Base-by-base conservation (phyloP, 2,329 filamentous ascomycete species). In the Cladobotryum mycophilum region DNA sequence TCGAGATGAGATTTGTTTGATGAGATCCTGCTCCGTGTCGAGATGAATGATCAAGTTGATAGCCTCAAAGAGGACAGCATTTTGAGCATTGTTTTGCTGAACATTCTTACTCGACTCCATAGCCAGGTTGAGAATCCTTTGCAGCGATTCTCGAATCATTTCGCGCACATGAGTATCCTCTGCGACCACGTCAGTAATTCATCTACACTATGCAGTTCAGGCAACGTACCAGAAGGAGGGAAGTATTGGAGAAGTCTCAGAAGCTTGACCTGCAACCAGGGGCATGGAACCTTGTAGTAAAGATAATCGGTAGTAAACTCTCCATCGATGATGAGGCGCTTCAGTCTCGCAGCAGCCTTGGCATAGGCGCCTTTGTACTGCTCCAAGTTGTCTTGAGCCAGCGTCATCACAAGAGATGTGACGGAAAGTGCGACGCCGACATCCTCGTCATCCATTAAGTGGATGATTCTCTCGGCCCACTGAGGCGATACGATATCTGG, bases 261-360 rank as follows among this genome's bases (percentile, higher is more conserved):
- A 15, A 99, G 78, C 72, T 99, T 99, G 63, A 97, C 88, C 70
- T 97, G 91, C 52, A 99, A 84, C 93, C 93, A 99, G 3, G 93
- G 93, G 65, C 93, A 99, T 1, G 93, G 93, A n/a, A 99, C 93
- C 64, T 96, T 96, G 76, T 99, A 99, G 74, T 99, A 99, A 22
- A 96, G 81, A 66, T 99, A 99, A 66, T 97, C 93, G 50, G 83
- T 80, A 1, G 89, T 82, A 62, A 89, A 93, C 60, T 99, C 92
- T 56, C 86, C 86, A 59, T 97, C 92, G 22, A 97, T 84, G 14
- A 96, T 78, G 58, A 97, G 88, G 58, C 88, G 85, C 73, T 96
- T 96, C 61, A 99, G 70, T 51, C 90, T 79, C 55, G 89, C 87
- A 1, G 92, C 92, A 33, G 92, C 92, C 71, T 97, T 99, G 56